phyloP scores from a whole-genome alignment of 345 rosid genomes.

The Arabis alpina region DNA sequence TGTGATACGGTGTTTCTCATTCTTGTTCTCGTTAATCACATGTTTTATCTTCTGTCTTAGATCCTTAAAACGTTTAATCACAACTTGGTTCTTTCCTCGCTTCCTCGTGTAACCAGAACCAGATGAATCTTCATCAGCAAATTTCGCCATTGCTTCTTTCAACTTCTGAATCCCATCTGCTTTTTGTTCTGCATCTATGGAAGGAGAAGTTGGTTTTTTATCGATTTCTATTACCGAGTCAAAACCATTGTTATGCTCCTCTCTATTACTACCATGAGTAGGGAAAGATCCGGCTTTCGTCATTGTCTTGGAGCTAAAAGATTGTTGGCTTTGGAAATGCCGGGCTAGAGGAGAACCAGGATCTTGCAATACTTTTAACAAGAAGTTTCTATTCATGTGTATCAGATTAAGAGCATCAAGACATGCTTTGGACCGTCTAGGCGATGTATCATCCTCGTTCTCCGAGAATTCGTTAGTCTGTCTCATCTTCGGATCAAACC shows the following conservation, averaged over 20 bases:
- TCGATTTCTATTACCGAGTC: conserved; percentile 30
- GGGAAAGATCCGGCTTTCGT: conserved; percentile 58
- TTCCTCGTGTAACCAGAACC: conserved; percentile 46
- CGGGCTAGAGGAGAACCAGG: conserved; percentile 61
- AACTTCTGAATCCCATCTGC: conserved; percentile 43
- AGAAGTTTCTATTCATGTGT: conserved; percentile 57
- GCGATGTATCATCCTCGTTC: conserved; percentile 42
- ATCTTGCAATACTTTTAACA: conserved; percentile 54
- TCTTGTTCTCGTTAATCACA: conserved; percentile 59
- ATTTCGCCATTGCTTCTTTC: conserved; percentile 40
- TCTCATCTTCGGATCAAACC: conserved; percentile 41
- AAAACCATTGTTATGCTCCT: conserved; percentile 36
- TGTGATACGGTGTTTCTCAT: conserved; percentile 68
- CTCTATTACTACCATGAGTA: conserved; percentile 32
- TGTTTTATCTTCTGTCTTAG: conserved; percentile 70
- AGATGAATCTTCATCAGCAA: conserved; percentile 38
- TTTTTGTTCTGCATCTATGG: conserved; percentile 44
- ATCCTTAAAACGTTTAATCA: conserved; percentile 62
- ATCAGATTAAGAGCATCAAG: conserved; percentile 60
- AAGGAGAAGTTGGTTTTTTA: conserved; percentile 41
- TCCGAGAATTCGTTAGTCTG: conserved; percentile 29
- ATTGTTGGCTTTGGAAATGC: conserved; percentile 50
- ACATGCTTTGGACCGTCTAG: conserved; percentile 46
- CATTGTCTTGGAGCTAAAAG: conserved; percentile 40
- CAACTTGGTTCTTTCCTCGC: conserved; percentile 48